Evolutionary conservation across 1,284 basidiomycete genomes (phyloP).

Genomic region (Athelia psychrophila): DNA sequence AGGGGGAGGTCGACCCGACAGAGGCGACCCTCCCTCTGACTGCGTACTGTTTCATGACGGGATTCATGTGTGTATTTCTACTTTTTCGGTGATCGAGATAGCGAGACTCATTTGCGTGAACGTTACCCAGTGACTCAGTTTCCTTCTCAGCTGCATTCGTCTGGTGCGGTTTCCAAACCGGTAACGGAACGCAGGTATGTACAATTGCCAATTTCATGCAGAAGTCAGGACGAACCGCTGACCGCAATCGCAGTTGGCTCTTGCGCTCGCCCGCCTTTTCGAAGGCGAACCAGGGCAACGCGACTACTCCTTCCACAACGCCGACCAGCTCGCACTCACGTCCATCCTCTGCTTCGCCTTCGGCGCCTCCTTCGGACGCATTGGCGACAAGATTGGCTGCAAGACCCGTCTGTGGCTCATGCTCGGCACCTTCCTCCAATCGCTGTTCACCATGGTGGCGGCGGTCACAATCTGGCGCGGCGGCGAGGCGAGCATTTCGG

Average conservation of each 20-base stretch:
- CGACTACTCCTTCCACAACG: conserved; percentile 63
- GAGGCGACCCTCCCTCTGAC: conserved; percentile 59
- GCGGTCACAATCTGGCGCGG: conserved; percentile 68
- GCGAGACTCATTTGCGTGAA: not conserved
- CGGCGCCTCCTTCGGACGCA: conserved; percentile 70
- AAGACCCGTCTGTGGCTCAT: conserved; percentile 77
- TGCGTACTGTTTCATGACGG: conserved; percentile 85
- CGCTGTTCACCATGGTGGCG: conserved; percentile 69
- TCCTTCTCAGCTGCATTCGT: conserved; percentile 81
- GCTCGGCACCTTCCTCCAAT: conserved; percentile 69
- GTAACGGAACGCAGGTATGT: conserved; percentile 47
- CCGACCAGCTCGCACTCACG: conserved; percentile 80
- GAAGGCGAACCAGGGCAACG: conserved; percentile 43
- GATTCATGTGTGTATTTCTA: conserved; percentile 63
- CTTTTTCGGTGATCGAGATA: not conserved
- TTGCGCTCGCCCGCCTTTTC: conserved; percentile 60
- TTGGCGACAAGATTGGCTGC: conserved; percentile 69
- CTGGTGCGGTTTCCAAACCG: conserved; percentile 88
- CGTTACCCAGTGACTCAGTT: conserved; percentile 55
- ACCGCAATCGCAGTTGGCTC: conserved; percentile 20
- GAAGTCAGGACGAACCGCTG: too few relatives aligned
- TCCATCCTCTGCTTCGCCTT: conserved; percentile 73
- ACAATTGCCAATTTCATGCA: too few relatives aligned
- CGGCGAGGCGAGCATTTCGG: conserved; percentile 52
- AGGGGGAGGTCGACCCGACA: conserved; percentile 59